These are phyloP conservation scores for Eremomyces bilateralis DNA, from an alignment of 495 filamentous ascomycete species.

Conservation along the genomic window DNA sequence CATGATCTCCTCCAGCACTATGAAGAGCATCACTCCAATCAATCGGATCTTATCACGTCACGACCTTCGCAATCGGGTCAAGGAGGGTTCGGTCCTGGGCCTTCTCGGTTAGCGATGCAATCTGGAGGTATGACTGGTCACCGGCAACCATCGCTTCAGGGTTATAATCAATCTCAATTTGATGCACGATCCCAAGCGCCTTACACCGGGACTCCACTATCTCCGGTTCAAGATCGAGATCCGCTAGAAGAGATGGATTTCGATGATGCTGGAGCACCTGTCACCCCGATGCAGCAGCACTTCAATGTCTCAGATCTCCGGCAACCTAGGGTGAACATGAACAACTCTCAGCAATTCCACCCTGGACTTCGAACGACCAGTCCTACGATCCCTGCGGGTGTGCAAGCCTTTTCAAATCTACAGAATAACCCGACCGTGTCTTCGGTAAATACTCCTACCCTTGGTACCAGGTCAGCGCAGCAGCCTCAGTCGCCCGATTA, in stretches of 20 bases:
- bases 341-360: slow-evolving; percentile 34
- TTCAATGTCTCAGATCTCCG: slow-evolving; percentile 18
- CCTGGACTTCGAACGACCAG: slow-evolving; percentile 69
- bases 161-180: no score
- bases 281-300: slow-evolving; percentile 31
- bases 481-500: slow-evolving; percentile 28
- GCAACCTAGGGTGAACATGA: slow-evolving; percentile 52
- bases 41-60: slow-evolving; percentile 22
- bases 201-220: slow-evolving; percentile 19
- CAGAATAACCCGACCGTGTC: slow-evolving; percentile 96
- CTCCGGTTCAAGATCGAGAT: slow-evolving; percentile 49
- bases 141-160: no score
- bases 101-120: no score
- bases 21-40: slow-evolving; percentile 58
- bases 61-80: slow-evolving; percentile 33
- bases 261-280: slow-evolving; percentile 44
- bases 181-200: slow-evolving; percentile 7
- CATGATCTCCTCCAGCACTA: slow-evolving; percentile 94
- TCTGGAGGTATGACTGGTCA: slow-evolving; percentile 3
- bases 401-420: slow-evolving; percentile 34
- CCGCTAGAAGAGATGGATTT: slow-evolving; percentile 90
- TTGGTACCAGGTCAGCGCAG: slow-evolving; percentile 31
- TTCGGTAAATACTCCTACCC: slow-evolving; percentile 83
- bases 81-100: slow-evolving; percentile 16
- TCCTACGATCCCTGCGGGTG: slow-evolving; percentile 68